Evolutionary conservation across 164 flowering plant species (phyloP), one percentile per base, ranked within the genome.

Genomic region (Macadamia tetraphylla): DNA sequence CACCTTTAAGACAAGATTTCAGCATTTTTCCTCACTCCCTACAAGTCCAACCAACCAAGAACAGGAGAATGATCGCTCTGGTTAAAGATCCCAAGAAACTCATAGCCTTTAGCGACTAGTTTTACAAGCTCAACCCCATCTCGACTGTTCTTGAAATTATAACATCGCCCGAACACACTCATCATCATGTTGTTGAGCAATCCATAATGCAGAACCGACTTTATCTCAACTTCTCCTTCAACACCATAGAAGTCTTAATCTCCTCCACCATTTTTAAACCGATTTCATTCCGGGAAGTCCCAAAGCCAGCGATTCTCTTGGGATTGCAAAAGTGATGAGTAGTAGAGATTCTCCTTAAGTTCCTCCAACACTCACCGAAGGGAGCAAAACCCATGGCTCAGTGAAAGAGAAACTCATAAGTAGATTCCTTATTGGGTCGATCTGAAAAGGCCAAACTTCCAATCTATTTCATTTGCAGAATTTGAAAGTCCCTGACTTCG

Each of bases 361-460:
- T 74, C 12, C 83, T 74, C 90, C 93, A 88, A 77, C 85, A 86
- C 11, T 64, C 76, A 0, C 90, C 93, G 48, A 79, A 78, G 3
- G 87, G 85, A 29, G 89, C 89, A 74, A 88, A 88, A 9, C 93
- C 90, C 14, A 88, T 86, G 0, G 93, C 87, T 17, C 86, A 66
- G 60, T 83, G 83, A 62, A 85, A 86, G 46, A 86, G 71, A 7
- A 86, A 80, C 71, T 48, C 90, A 65, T 81, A 77, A 5, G 93
- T 90, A 7, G 89, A 85, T 40, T 83, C 84, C 62, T 86, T 83
- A 10, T 76, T 70, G 7, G 90, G 93, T 0, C 93, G 81, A 53
- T 83, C 86, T 3, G 84, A 82, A 58, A 88, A 85, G 6, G 55
- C 81, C 0, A 85, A 60, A 67, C 83, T 74, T 23, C 23, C 23